Evolutionary conservation across 2,329 filamentous ascomycete genomes (phyloP).

Genomic region (Phyllosticta citriasiana): DNA sequence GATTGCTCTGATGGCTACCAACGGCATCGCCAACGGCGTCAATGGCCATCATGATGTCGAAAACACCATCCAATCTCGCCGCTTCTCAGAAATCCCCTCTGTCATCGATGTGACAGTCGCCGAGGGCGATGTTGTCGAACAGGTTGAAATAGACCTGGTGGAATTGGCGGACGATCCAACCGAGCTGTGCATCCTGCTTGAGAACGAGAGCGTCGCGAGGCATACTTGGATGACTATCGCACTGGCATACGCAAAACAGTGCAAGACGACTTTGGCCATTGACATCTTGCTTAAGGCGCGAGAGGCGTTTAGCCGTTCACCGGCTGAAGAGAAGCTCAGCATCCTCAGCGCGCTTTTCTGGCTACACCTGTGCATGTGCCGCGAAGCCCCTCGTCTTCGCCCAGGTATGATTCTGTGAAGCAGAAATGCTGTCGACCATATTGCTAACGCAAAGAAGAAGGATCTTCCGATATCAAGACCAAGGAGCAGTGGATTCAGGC

Average conservation of each 20-base stretch:
- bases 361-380: conserved; percentile 83
- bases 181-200: conserved; percentile 87
- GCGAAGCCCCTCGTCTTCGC: conserved; percentile 61
- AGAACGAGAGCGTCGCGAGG: conserved; percentile 85
- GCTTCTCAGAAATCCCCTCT: conserved; percentile 9
- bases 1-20: conserved; percentile 4
- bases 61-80: conserved; percentile 5
- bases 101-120: conserved; percentile 44
- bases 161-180: conserved; percentile 88
- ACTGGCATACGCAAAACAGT: conserved; percentile 90
- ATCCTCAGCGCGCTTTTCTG: conserved; percentile 79
- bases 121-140: conserved; percentile 51
- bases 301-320: conserved; percentile 57
- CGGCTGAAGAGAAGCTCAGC: conserved; percentile 72
- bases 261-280: conserved; percentile 76
- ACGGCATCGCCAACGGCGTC: conserved; percentile 8
- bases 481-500: conserved; percentile 89
- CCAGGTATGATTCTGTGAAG: conserved; percentile 33
- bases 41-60: conserved; percentile 2
- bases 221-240: conserved; percentile 98
- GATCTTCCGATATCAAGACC: conserved; percentile 64
- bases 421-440: neutral
- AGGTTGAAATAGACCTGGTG: conserved; percentile 89
- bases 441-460: conserved; percentile 16
- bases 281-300: conserved; percentile 64